Evolutionary conservation across 345 rosid genomes (phyloP).

Genomic region (Citrus medica): DNA sequence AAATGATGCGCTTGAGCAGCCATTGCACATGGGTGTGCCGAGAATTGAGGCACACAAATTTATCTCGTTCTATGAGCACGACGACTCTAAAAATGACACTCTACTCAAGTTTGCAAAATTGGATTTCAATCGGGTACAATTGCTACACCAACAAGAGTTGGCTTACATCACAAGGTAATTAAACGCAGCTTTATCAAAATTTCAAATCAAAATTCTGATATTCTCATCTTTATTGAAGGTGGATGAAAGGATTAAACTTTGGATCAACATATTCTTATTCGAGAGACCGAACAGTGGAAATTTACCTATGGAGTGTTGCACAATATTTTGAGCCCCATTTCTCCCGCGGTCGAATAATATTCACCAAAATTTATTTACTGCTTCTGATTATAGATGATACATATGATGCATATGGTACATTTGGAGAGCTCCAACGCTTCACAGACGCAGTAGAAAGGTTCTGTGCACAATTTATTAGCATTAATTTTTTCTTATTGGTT

Average conservation of each 20-base stretch:
- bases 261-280: background rate
- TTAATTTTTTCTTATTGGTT: no score
- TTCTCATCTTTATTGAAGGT: background rate
- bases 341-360: background rate
- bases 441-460: slow-evolving; percentile 15
- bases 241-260: slow-evolving; percentile 10
- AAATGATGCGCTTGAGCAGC: background rate
- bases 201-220: no score
- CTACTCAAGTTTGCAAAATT: background rate
- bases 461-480: no score
- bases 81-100: background rate
- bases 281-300: slow-evolving; percentile 18
- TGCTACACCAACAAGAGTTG: slow-evolving; percentile 9
- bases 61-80: background rate
- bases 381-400: slow-evolving; percentile 4
- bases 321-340: slow-evolving; percentile 10
- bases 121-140: background rate
- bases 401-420: slow-evolving; percentile 10
- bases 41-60: background rate
- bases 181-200: no score
- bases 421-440: slow-evolving; percentile 7
- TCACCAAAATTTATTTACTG: background rate
- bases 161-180: background rate
- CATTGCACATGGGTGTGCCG: background rate
- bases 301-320: background rate